phyloP scores from a whole-genome alignment of 495 filamentous ascomycete genomes.

The Patellaria atrata region DNA sequence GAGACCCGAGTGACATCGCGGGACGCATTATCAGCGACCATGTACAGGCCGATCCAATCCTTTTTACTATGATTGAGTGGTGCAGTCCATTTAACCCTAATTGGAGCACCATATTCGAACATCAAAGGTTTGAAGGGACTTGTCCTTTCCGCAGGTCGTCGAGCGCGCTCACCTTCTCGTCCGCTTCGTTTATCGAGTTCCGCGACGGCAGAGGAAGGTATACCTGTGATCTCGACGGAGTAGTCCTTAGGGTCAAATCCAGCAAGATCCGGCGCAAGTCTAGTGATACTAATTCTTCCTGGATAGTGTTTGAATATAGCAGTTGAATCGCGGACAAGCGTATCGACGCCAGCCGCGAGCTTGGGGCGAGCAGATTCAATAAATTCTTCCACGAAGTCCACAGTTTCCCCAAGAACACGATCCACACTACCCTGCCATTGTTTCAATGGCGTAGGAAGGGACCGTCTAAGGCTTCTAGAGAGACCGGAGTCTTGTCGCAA shows the following conservation, averaged over 20 bases:
- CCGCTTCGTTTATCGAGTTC: slow-evolving; percentile 34
- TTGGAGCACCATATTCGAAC: slow-evolving; percentile 81
- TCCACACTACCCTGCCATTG: slow-evolving; percentile 75
- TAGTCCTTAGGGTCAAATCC: slow-evolving; percentile 79
- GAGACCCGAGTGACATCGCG: slow-evolving; percentile 69
- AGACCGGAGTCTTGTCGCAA: slow-evolving; percentile 79
- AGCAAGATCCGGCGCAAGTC: slow-evolving; percentile 65
- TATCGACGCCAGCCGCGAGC: slow-evolving; percentile 70
- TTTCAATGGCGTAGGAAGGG: slow-evolving; percentile 65
- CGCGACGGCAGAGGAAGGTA: slow-evolving; percentile 34
- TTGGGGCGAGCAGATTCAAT: slow-evolving; percentile 78
- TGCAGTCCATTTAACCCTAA: slow-evolving; percentile 84
- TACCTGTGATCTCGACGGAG: slow-evolving; percentile 56
- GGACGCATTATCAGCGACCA: slow-evolving; percentile 80
- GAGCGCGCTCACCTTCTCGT: slow-evolving; percentile 37
- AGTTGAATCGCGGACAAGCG: slow-evolving; percentile 76
- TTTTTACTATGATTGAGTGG: slow-evolving; percentile 81
- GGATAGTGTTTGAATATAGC: slow-evolving; percentile 83
- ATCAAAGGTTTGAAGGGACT: slow-evolving; percentile 56
- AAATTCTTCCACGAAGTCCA: slow-evolving; percentile 81
- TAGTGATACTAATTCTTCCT: slow-evolving; percentile 70
- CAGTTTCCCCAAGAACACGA: slow-evolving; percentile 68
- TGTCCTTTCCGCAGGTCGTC: slow-evolving; percentile 34
- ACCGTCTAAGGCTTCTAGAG: slow-evolving; percentile 74
- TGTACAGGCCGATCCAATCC: slow-evolving; percentile 93